Percentiles rank a stretch among this genome's conserved stretches.
Evolutionary conservation across 352 stramenopile genomes (phyloP).

Genomic region (Phytopythium oedochilum): DNA sequence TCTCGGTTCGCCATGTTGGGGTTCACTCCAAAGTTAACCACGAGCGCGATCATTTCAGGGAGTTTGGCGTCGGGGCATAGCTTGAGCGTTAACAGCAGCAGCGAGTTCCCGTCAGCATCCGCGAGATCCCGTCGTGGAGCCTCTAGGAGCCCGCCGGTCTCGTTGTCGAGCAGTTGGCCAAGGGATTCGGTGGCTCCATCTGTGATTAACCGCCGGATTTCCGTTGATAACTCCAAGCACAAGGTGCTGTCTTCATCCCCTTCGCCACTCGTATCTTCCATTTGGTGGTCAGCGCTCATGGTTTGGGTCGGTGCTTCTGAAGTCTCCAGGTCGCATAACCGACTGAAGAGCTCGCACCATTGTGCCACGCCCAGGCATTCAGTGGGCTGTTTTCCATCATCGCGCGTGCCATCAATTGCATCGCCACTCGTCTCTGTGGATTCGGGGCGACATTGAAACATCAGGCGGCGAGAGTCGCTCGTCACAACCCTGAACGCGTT

Average conservation of each 20-base stretch:
- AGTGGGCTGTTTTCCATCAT: neutral
- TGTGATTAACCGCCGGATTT: neutral
- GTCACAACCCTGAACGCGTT: constrained; percentile 42
- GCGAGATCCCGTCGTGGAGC: neutral
- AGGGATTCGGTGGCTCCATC: neutral
- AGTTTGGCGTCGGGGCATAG: constrained; percentile 17
- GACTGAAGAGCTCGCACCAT: neutral
- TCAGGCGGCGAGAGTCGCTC: constrained; percentile 19
- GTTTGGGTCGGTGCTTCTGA: neutral
- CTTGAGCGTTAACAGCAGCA: constrained; percentile 44
- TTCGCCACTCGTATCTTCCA: neutral
- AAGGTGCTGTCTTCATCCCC: neutral
- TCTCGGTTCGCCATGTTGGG: constrained; percentile 48
- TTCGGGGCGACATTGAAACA: constrained; percentile 39
- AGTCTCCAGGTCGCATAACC: neutral
- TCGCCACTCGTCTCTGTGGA: neutral
- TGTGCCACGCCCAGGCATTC: neutral
- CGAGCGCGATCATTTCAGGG: constrained; percentile 10
- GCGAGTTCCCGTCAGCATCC: constrained; percentile 46
- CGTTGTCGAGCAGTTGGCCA: neutral
- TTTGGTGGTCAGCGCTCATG: neutral
- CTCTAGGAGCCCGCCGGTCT: neutral
- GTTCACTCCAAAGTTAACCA: constrained; percentile 36
- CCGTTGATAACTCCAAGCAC: neutral
- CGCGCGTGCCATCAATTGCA: neutral